Conservation (phyloP, 306 rosid species). For the Herpetospermum pedunculosum region DNA sequence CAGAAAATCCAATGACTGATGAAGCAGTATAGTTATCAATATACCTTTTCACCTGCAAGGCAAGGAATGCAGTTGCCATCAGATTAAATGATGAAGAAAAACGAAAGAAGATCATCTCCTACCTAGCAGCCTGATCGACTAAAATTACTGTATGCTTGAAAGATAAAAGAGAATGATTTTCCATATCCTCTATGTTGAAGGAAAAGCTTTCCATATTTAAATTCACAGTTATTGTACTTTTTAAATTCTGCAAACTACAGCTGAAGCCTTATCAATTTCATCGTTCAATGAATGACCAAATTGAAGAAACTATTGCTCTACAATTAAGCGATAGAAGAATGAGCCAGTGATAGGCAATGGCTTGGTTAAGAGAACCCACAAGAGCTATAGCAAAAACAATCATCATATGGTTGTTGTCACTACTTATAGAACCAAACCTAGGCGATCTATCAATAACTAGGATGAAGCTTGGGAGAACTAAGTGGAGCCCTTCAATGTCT, state of each 20-base stretch:
- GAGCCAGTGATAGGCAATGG: background rate
- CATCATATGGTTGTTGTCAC: background rate
- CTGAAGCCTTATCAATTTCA: background rate
- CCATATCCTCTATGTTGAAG: background rate
- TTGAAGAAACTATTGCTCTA: background rate
- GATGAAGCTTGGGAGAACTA: background rate
- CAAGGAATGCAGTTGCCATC: background rate
- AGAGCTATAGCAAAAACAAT: background rate
- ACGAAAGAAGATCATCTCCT: background rate
- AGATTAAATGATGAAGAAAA: background rate
- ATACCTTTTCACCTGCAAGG: constrained; percentile 75
- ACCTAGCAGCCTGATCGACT: background rate
- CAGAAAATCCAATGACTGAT: constrained; percentile 82
- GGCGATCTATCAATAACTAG: background rate
- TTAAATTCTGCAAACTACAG: background rate
- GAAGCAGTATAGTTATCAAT: constrained; percentile 77
- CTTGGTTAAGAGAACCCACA: background rate
- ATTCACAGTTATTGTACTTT: background rate
- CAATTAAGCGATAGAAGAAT: background rate
- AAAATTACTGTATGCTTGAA: background rate
- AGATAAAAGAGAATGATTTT: background rate
- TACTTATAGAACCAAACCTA: background rate
- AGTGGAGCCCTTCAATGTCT: background rate
- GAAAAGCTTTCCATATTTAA: background rate
- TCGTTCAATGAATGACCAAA: background rate